phyloP scores from a whole-genome alignment of 225 moss, liverwort and hornwort genomes.

The Antitrichia curtipendula region DNA sequence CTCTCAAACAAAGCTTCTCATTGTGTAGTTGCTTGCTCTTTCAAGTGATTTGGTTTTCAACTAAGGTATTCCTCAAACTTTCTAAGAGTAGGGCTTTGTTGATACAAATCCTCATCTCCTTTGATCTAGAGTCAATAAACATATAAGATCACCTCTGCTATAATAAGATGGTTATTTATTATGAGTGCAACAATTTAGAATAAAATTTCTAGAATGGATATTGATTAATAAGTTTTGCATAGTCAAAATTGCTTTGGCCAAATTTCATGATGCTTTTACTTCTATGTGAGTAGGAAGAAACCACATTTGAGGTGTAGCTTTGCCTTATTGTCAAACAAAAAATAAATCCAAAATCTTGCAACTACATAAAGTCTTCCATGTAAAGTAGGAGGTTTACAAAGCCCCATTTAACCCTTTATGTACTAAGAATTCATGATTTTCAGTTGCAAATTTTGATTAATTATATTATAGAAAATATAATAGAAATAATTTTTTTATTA shows the following conservation, averaged over 20 bases:
- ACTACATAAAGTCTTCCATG: not conserved
- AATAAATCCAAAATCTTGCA: not conserved
- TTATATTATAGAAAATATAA: no score
- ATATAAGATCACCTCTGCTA: not conserved
- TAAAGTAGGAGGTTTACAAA: not conserved
- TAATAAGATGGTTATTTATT: not conserved
- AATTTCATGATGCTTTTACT: not conserved
- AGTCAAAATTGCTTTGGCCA: not conserved
- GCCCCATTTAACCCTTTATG: no score
- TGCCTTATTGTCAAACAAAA: not conserved
- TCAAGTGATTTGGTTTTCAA: not conserved
- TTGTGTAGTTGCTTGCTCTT: not conserved
- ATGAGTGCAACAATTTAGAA: not conserved
- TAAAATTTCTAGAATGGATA: accelerated
- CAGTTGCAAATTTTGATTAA: no score
- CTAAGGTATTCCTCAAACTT: not conserved
- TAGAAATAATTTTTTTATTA: no score
- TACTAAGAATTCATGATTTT: no score
- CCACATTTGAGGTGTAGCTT: not conserved
- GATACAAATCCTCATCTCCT: not conserved
- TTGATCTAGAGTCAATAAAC: not conserved
- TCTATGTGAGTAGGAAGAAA: not conserved
- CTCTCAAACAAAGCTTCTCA: not conserved
- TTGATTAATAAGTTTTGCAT: not conserved
- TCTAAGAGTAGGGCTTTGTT: not conserved